These are phyloP conservation scores for Bombardia bombarda DNA, from an alignment of 495 filamentous ascomycete genomes.

Conservation along the genomic window DNA sequence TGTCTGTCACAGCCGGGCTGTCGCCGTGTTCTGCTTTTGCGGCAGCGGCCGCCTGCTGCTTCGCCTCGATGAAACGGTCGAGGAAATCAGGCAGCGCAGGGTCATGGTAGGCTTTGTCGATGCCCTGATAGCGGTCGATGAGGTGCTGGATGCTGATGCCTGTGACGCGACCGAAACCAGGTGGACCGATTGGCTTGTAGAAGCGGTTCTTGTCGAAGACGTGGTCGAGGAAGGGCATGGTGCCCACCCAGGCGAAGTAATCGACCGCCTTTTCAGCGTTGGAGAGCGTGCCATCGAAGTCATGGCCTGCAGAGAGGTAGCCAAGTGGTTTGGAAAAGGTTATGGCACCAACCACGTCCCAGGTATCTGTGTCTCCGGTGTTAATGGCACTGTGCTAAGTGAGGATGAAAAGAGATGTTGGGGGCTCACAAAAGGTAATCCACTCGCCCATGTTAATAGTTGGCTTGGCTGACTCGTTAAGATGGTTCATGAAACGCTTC, in stretches of 20 bases:
- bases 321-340: conserved; percentile 30
- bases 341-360: conserved; percentile 24
- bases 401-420: neutral
- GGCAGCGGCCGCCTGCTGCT: no score
- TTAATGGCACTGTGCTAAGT: neutral
- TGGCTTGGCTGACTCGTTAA: neutral
- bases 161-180: conserved; percentile 8
- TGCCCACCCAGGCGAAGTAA: conserved; percentile 16
- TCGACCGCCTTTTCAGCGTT: conserved; percentile 8
- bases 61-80: conserved; percentile 20
- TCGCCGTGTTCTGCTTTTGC: no score
- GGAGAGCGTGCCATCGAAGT: conserved; percentile 13
- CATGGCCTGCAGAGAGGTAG: conserved; percentile 25
- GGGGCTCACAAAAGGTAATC: conserved; percentile 16
- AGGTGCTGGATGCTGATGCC: conserved; percentile 3
- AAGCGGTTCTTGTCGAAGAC: conserved; percentile 17
- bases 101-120: conserved; percentile 9
- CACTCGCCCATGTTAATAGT: conserved; percentile 15
- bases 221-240: conserved; percentile 15
- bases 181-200: conserved; percentile 14
- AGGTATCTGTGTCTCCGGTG: conserved; percentile 12
- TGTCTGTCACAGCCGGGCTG: conserved; percentile 19
- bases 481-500: conserved; percentile 4
- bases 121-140: conserved; percentile 7
- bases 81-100: conserved; percentile 17